Evolutionary conservation across 2,329 filamentous ascomycete species (phyloP), one percentile per base, ranked within the genome.

Genomic region (Dryadomyces sulphureus): DNA sequence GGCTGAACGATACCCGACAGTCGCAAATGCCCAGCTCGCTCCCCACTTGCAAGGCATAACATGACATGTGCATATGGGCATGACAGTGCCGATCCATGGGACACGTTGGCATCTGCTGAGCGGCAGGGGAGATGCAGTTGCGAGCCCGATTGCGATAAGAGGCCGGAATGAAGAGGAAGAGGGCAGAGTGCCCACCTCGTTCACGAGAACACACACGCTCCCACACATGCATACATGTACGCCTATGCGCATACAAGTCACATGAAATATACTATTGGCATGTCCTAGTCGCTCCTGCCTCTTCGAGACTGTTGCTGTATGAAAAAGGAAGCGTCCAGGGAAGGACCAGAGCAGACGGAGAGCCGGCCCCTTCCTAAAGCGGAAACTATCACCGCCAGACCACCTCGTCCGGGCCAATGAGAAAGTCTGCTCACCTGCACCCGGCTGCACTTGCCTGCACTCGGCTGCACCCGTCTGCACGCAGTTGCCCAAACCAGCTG

Each of bases 341-440:
- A 45, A 14, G 21, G 22, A 45, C 40, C 19, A 45, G 17, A 30
- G 16, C 27, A 25, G 11, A 41, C 16, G 20, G 21, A 38, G 3
- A 25, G n/a, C n/a, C n/a, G n/a, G n/a, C n/a, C n/a, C n/a, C 32
- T 14, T 11, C 32, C 45, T 21, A 36, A 30, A 43, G 22, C 19
- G 35, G 38, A 34, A 46, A 35, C n/a, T 25, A 20, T 7, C 17
- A 21, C 19, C 41, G 24, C 39, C 22, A 38, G 16, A 24, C 17
- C 30, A n/a, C 24, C 39, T 22, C 22, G 7, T 43, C 20, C 4
- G 8, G 20, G 27, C 48, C 45, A 50, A 48, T 45, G 32, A 45
- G 43, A 46, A 43, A 42, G 45, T 34, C 47, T 24, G 45, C 47
- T 41, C 27, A 14, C 16, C 27, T 32, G 27, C 27, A 32, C 27